Conservation (phyloP, 306 rosid genomes). For the Dryas drummondii region DNA sequence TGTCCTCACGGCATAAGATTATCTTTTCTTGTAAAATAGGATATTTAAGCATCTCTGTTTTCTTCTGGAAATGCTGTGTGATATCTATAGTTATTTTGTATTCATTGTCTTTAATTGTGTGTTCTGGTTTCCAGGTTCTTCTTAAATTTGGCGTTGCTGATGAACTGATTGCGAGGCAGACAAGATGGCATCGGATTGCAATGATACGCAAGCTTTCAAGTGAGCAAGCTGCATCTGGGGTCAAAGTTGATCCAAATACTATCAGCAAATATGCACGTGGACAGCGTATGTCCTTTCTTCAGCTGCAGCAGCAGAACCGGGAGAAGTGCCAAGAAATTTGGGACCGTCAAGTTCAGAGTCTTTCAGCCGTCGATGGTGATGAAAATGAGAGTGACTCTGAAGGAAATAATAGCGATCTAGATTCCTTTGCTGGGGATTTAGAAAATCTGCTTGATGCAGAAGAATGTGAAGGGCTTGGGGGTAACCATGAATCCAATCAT, state of each 20-base stretch:
- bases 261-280: constrained; percentile 98
- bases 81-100: background rate
- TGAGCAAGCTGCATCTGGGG: constrained; percentile 97
- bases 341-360: constrained; percentile 89
- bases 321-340: constrained; percentile 99
- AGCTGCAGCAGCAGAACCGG: constrained; percentile 95
- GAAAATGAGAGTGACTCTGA: constrained; percentile 94
- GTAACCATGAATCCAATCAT: constrained; percentile 58
- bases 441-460: constrained; percentile 98
- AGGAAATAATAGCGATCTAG: constrained; percentile 88
- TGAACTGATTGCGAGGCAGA: constrained; percentile 81
- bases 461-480: constrained; percentile 80
- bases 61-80: background rate
- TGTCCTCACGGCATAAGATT: background rate
- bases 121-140: constrained; percentile 66
- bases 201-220: constrained; percentile 99
- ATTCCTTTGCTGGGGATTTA: constrained; percentile 97
- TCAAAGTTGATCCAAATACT: constrained; percentile 91
- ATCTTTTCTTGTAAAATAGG: background rate
- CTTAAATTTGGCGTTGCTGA: constrained; percentile 87
- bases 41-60: background rate
- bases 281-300: constrained; percentile 97
- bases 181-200: constrained; percentile 99
- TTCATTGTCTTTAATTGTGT: constrained; percentile 20
- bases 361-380: constrained; percentile 70